Conservation (phyloP, 2,329 filamentous ascomycete species). For the Chrysoporthe puriensis region DNA sequence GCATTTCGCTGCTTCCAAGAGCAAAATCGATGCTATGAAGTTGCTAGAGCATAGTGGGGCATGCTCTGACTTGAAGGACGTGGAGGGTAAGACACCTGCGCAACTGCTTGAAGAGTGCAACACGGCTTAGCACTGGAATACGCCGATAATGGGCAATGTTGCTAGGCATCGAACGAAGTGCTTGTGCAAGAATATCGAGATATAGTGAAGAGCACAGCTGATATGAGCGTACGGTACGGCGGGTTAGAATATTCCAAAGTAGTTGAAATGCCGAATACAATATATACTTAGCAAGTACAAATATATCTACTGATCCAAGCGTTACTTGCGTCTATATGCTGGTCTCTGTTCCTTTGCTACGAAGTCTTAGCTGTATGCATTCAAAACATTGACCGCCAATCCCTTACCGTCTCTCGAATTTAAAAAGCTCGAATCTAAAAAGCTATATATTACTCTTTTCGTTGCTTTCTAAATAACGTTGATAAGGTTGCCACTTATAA, state of each 20-base stretch:
- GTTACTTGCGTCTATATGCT: no score
- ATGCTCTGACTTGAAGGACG: constrained; percentile 20
- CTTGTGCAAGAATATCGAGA: constrained; percentile 1
- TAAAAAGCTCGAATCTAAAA: no score
- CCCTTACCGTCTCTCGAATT: no score
- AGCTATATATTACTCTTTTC: no score
- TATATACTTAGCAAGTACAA: neutral
- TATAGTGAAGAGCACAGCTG: constrained; percentile 10
- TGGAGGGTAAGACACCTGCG: constrained; percentile 17
- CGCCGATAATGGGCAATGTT: constrained; percentile 1
- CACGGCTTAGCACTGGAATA: constrained; percentile 2
- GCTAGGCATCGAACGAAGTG: neutral
- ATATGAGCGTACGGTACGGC: constrained; percentile 3
- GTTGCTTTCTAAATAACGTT: no score
- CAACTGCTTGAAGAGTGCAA: constrained; percentile 16
- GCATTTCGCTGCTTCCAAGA: constrained; percentile 20
- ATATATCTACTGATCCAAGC: no score
- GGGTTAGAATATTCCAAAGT: neutral
- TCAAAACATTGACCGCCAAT: no score
- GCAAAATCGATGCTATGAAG: constrained; percentile 17
- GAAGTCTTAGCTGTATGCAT: no score
- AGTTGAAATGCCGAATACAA: neutral
- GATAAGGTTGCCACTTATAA: no score
- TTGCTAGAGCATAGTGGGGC: constrained; percentile 19
- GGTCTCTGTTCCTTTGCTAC: no score